phyloP scores from a whole-genome alignment of 805 yeast genomes.

The Cyberlindnera misumaiensis region DNA sequence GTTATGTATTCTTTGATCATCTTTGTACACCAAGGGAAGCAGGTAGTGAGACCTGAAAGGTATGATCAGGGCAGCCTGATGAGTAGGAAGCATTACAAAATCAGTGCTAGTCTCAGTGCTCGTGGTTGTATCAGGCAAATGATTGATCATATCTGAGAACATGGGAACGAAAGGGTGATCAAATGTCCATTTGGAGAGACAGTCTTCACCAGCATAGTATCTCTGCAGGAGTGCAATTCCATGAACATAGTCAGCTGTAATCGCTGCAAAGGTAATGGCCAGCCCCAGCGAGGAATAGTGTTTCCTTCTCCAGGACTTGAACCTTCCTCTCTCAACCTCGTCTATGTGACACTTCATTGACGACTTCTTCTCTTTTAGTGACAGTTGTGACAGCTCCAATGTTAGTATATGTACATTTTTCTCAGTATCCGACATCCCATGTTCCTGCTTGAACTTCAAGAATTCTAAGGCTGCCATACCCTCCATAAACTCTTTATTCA shows the following conservation, averaged over 20 bases:
- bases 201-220: conserved; percentile 78
- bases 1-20: background rate
- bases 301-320: conserved; percentile 65
- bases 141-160: conserved; percentile 59
- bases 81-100: conserved; percentile 9
- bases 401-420: background rate
- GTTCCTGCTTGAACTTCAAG: background rate
- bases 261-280: conserved; percentile 35
- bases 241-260: conserved; percentile 71
- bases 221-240: conserved; percentile 92
- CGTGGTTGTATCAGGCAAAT: background rate
- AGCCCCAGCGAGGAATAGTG: conserved; percentile 37
- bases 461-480: conserved; percentile 3
- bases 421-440: conserved; percentile 1
- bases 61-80: conserved; percentile 11
- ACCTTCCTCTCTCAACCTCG: conserved; percentile 56
- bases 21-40: conserved; percentile 9
- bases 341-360: conserved; percentile 36
- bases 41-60: conserved; percentile 5
- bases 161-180: conserved; percentile 83
- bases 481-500: conserved; percentile 28
- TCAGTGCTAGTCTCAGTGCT: background rate
- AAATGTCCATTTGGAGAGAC: conserved; percentile 87
- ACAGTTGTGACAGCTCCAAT: conserved; percentile 25
- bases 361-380: conserved; percentile 43